These are phyloP conservation scores for barrel medic (Medicago truncatula) DNA, from an alignment of 306 rosid species.

Conservation along the genomic window DNA sequence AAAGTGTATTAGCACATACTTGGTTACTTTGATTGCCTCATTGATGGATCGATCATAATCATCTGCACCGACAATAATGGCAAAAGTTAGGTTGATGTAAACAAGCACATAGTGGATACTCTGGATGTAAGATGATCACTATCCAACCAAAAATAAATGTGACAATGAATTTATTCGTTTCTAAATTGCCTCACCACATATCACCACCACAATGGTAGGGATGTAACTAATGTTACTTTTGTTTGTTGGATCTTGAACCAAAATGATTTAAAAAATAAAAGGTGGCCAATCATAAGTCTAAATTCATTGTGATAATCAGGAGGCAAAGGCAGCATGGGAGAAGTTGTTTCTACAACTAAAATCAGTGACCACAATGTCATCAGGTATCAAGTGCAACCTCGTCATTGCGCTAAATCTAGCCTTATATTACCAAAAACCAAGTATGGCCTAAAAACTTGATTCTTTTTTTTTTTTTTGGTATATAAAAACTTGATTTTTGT, in stretches of 20 bases:
- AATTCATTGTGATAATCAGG: not conserved
- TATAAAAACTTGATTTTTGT: not conserved
- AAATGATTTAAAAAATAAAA: constrained; percentile 18
- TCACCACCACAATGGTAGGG: constrained; percentile 13
- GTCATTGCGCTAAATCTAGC: not conserved
- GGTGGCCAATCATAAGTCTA: not conserved
- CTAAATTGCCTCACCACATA: constrained; percentile 14
- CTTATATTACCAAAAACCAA: constrained; percentile 27
- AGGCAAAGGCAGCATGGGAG: not conserved
- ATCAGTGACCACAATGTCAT: constrained; percentile 13
- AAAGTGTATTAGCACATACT: constrained; percentile 55
- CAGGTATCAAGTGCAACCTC: constrained; percentile 10
- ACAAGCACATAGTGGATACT: constrained; percentile 34
- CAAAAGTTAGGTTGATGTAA: constrained; percentile 43
- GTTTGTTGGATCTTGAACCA: constrained; percentile 24
- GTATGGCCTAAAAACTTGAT: not conserved
- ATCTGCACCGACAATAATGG: constrained; percentile 66
- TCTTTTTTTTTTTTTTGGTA: not conserved
- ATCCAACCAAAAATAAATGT: constrained; percentile 24
- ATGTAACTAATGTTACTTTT: not conserved
- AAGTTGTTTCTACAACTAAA: constrained; percentile 18
- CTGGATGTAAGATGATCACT: constrained; percentile 12
- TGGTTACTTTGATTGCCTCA: constrained; percentile 98
- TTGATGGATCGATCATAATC: constrained; percentile 93
- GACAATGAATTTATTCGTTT: constrained; percentile 8